Evolutionary conservation across 2,329 filamentous ascomycete species (phyloP).

Genomic region (Leptographium galeiforme): DNA sequence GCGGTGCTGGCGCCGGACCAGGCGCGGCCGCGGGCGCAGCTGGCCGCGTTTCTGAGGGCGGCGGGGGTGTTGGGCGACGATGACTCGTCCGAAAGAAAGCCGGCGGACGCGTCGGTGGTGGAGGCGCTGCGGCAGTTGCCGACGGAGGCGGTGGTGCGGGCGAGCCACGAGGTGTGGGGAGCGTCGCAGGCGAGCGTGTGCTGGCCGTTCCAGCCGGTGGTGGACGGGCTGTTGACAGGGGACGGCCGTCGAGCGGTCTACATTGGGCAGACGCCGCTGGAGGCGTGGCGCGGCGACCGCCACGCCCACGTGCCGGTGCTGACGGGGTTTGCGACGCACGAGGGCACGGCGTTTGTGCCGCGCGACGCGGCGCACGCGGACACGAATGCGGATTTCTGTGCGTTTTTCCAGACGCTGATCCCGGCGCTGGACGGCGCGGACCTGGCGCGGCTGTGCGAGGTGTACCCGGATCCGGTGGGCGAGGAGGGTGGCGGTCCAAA

Average conservation of each 20-base stretch:
- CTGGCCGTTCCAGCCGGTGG: conserved; percentile 57
- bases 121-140: conserved; percentile 32
- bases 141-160: conserved; percentile 22
- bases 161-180: conserved; percentile 30
- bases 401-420: conserved; percentile 49
- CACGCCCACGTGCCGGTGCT: conserved; percentile 48
- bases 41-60: conserved; percentile 39
- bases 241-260: background rate
- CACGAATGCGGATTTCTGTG: conserved; percentile 36
- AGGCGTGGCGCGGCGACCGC: conserved; percentile 38
- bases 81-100: too few relatives aligned
- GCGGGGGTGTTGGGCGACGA: conserved; percentile 33
- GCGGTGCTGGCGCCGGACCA: conserved; percentile 40
- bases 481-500: conserved; percentile 18
- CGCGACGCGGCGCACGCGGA: conserved; percentile 20
- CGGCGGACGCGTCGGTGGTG: conserved; percentile 34
- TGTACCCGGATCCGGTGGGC: conserved; percentile 48
- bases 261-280: conserved; percentile 43
- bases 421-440: conserved; percentile 40
- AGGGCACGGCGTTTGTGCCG: conserved; percentile 53
- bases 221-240: conserved; percentile 35
- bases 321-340: conserved; percentile 58
- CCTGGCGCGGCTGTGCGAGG: conserved; percentile 35
- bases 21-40: conserved; percentile 41
- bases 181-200: conserved; percentile 29